Conservation (phyloP, 768 basidiomycete species). For the Imleria badia region DNA sequence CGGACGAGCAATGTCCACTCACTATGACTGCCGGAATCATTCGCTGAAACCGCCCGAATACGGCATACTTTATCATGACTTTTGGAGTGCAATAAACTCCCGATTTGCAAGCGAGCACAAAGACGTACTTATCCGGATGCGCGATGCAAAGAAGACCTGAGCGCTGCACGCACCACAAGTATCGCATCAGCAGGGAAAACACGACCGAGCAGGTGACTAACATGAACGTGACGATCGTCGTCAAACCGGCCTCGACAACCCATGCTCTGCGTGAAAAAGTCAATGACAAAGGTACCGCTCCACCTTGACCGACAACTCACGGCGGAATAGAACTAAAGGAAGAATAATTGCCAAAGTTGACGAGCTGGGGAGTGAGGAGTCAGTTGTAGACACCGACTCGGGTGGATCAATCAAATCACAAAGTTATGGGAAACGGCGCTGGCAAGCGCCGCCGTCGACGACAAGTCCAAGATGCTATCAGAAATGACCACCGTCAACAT, state of each 20-base stretch:
- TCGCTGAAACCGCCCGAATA: background rate
- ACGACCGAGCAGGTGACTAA: background rate
- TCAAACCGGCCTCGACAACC: background rate
- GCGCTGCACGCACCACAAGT: background rate
- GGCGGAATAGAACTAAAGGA: background rate
- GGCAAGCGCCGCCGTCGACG: conserved; percentile 1
- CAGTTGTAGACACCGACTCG: background rate
- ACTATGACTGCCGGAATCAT: conserved; percentile 6
- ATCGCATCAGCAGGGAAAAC: background rate
- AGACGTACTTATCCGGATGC: conserved; percentile 1
- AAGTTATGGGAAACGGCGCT: background rate
- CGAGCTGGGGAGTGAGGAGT: background rate
- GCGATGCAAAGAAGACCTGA: conserved; percentile 7
- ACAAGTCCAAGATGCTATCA: background rate
- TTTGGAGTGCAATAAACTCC: background rate
- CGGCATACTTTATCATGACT: conserved; percentile 1
- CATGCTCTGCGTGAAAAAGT: background rate
- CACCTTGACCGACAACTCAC: background rate
- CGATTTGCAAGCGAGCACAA: background rate
- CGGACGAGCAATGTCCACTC: background rate
- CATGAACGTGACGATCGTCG: conserved; percentile 2
- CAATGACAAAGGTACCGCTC: background rate
- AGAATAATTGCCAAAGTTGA: background rate
- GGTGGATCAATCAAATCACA: background rate
- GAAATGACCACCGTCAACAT: background rate